These are phyloP conservation scores for Brasenia schreberi DNA, from an alignment of 164 flowering plant genomes.

Conservation along the genomic window DNA sequence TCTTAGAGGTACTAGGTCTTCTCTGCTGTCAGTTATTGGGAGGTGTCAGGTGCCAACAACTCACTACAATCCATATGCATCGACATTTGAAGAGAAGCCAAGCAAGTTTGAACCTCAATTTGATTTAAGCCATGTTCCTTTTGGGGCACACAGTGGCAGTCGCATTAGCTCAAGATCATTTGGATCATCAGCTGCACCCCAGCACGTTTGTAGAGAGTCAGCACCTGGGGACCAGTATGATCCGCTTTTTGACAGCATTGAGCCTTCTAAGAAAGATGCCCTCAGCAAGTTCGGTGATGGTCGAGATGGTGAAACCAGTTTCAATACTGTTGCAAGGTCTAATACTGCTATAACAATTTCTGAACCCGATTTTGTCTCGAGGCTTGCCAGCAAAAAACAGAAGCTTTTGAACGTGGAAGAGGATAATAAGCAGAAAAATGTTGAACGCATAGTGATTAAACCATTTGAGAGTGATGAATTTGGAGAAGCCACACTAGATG, in stretches of 20 bases:
- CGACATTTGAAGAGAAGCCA: constrained; percentile 37
- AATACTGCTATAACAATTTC: constrained; percentile 3
- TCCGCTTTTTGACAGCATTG: constrained; percentile 80
- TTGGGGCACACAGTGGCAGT: background rate
- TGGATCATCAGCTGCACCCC: background rate
- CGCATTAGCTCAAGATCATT: background rate
- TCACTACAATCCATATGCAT: constrained; percentile 59
- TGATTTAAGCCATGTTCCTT: background rate
- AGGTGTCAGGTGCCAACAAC: constrained; percentile 30
- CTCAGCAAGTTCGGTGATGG: constrained; percentile 19
- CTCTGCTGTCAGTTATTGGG: constrained; percentile 20
- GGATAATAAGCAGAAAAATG: constrained; percentile 28
- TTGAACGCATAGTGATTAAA: constrained; percentile 17
- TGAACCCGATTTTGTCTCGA: constrained; percentile 22
- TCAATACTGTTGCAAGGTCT: constrained; percentile 4
- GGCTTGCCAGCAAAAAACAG: constrained; percentile 18
- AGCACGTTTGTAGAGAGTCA: constrained; percentile 1
- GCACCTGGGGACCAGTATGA: constrained; percentile 55
- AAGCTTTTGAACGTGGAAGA: constrained; percentile 36
- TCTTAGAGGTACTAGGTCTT: constrained; percentile 16
- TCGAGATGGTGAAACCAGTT: constrained; percentile 16
- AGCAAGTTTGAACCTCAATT: background rate
- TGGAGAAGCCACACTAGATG: constrained; percentile 74
- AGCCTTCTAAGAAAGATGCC: constrained; percentile 26
- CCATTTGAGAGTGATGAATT: constrained; percentile 54